phyloP scores from a whole-genome alignment of 257 asterid species.

The Ophiorrhiza pumila region DNA sequence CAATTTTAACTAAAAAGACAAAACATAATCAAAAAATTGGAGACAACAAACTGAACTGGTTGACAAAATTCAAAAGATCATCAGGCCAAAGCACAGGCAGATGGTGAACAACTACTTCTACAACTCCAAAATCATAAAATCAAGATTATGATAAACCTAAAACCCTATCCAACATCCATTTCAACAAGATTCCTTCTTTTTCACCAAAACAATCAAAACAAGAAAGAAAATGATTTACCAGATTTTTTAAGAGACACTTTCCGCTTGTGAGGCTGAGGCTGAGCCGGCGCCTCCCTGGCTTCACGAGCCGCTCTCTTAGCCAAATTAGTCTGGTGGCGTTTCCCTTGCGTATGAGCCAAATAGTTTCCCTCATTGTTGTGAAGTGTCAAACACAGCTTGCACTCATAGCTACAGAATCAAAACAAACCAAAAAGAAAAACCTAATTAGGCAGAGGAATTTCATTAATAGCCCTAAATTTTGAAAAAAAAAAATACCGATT shows the following conservation, averaged over 20 bases:
- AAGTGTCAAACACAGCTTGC: constrained; percentile 89
- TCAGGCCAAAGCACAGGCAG: not conserved
- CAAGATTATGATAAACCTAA: too few species aligned
- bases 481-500: not conserved
- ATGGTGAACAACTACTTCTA: not conserved
- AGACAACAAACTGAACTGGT: not conserved
- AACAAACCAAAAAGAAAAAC: not conserved
- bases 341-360: constrained; percentile 97
- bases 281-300: constrained; percentile 97
- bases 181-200: too few species aligned
- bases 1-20: constrained; percentile 74
- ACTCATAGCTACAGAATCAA: constrained; percentile 60
- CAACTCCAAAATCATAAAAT: too few species aligned
- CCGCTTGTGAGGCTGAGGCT: constrained; percentile 99
- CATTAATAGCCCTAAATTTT: not conserved
- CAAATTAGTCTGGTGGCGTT: constrained; percentile 97
- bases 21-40: not conserved
- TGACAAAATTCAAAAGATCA: not conserved
- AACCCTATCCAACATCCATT: too few species aligned
- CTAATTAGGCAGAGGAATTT: not conserved
- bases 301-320: constrained; percentile 98
- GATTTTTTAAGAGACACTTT: constrained; percentile 60
- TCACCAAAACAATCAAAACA: too few species aligned
- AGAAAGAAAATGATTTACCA: too few species aligned
- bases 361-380: constrained; percentile 99